Conservation (phyloP, 2,329 filamentous ascomycete genomes). For the Hortaea sp. region DNA sequence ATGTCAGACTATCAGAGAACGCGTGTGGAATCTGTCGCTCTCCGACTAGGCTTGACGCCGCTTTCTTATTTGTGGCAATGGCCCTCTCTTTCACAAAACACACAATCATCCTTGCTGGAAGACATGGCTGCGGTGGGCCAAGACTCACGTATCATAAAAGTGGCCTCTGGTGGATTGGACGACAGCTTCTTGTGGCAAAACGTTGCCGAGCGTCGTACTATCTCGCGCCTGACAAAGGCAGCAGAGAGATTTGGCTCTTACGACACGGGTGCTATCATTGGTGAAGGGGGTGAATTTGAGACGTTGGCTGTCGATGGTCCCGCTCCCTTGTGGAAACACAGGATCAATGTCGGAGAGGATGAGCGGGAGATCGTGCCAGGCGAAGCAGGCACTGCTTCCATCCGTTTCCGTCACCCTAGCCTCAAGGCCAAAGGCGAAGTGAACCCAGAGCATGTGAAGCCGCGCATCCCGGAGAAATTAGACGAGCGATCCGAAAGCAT, state of each 20-base stretch:
- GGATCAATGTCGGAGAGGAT: constrained; percentile 51
- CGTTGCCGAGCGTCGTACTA: constrained; percentile 49
- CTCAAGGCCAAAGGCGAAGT: constrained; percentile 36
- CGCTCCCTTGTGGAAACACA: constrained; percentile 56
- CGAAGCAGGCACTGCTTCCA: constrained; percentile 68
- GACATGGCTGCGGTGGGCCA: constrained; percentile 73
- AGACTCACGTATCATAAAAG: constrained; percentile 88
- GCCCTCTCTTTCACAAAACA: constrained; percentile 54
- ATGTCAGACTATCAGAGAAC: constrained; percentile 93
- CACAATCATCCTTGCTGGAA: constrained; percentile 49
- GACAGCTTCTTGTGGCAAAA: constrained; percentile 71
- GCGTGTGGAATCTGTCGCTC: constrained; percentile 81
- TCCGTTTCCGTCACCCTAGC: constrained; percentile 51
- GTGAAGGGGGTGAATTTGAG: constrained; percentile 94
- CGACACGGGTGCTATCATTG: constrained; percentile 62
- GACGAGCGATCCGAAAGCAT: not conserved
- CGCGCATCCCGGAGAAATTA: constrained; percentile 44
- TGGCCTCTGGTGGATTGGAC: constrained; percentile 81
- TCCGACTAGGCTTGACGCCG: constrained; percentile 71
- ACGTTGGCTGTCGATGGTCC: constrained; percentile 82
- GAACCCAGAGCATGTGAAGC: constrained; percentile 5
- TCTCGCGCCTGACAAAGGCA: constrained; percentile 41
- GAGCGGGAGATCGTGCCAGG: constrained; percentile 49
- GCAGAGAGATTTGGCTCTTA: constrained; percentile 58
- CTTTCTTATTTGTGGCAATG: constrained; percentile 91